Percentiles rank a stretch among this genome's conserved stretches.
phyloP scores from a whole-genome alignment of 2,329 filamentous ascomycete species.

The Talaromyces albobiverticillius region DNA sequence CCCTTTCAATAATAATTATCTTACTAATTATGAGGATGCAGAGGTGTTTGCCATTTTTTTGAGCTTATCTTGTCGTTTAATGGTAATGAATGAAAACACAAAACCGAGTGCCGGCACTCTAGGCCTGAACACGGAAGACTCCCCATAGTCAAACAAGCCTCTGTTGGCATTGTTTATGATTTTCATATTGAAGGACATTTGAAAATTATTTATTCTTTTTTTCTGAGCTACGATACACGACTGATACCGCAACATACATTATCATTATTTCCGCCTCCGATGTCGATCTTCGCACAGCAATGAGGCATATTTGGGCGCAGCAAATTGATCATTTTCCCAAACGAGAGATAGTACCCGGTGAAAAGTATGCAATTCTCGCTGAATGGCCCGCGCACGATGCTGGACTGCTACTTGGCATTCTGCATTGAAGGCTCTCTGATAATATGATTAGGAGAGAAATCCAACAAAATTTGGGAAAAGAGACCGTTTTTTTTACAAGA shows the following conservation, averaged over 20 bases:
- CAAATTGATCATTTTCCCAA: background rate
- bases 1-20: background rate
- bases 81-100: constrained; percentile 8
- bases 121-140: constrained; percentile 49
- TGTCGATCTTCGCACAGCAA: background rate
- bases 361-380: no score
- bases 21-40: background rate
- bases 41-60: background rate
- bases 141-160: constrained; percentile 24
- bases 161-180: constrained; percentile 44
- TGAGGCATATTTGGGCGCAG: background rate
- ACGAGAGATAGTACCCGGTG: no score
- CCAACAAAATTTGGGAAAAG: no score
- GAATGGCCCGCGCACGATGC: no score
- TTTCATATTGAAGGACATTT: constrained; percentile 34
- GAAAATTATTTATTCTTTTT: background rate
- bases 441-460: background rate
- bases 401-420: background rate
- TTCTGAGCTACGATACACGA: constrained; percentile 6
- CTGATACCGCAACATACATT: constrained; percentile 4
- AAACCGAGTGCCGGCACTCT: constrained; percentile 36
- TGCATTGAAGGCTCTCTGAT: background rate
- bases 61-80: constrained; percentile 6
- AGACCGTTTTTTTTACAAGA: background rate
- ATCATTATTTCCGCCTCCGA: background rate